A percentile compares a stretch with the other conserved stretches of the same genome.
phyloP scores from a whole-genome alignment of 2,329 filamentous ascomycete species.

The Aspergillus pseudonomiae region DNA sequence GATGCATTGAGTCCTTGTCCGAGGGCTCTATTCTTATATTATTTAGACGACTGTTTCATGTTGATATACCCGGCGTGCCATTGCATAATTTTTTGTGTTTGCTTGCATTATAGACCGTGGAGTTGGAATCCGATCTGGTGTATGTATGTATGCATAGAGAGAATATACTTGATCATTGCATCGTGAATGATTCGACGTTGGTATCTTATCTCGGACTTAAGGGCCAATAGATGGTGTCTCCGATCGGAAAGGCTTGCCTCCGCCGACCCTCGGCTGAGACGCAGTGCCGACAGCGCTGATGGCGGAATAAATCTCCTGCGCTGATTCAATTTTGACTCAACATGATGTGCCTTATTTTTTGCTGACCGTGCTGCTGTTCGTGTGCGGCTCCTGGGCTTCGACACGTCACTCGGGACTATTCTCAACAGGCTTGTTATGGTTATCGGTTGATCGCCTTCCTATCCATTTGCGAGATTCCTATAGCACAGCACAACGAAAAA shows the following conservation, averaged over 20 bases:
- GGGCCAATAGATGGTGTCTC: neutral
- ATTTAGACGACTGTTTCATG: constrained; percentile 10
- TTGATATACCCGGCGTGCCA: constrained; percentile 25
- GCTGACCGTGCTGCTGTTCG: neutral
- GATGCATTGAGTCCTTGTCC: constrained; percentile 11
- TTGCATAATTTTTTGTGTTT: constrained; percentile 8
- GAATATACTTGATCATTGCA: constrained; percentile 2
- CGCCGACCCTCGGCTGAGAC: constrained; percentile 7
- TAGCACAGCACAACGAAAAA: neutral
- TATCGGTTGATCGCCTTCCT: neutral
- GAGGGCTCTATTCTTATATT: constrained; percentile 3
- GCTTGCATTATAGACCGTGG: constrained; percentile 18
- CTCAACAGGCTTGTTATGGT: neutral
- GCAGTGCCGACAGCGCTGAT: neutral
- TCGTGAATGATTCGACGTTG: neutral
- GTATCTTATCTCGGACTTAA: neutral
- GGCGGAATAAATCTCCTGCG: constrained; percentile 8
- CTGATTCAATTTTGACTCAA: neutral
- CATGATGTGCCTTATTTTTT: neutral
- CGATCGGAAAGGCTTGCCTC: constrained; percentile 6
- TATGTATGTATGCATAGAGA: neutral
- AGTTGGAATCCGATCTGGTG: constrained; percentile 1
- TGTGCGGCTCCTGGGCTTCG: neutral
- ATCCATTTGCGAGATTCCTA: neutral
- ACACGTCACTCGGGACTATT: neutral